A percentile compares a stretch with the other conserved stretches of the same genome.
Conservation (phyloP, 1,139 yeast species). For the Debaryomycetaceae sp. region DNA sequence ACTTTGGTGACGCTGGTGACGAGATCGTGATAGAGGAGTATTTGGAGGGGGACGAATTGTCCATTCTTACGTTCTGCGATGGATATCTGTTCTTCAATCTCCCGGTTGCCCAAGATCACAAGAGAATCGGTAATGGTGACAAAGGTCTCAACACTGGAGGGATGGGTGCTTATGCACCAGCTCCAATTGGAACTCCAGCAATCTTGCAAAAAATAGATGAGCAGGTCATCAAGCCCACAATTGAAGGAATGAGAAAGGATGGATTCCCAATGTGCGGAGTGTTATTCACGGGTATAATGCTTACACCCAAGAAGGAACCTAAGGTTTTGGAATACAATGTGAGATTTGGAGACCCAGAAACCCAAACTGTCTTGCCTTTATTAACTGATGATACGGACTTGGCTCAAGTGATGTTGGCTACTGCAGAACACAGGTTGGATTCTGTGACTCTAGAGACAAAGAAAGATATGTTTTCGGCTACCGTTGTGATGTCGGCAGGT, state of each 20-base stretch:
- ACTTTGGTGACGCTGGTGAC: conserved; percentile 92
- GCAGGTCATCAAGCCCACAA: conserved; percentile 80
- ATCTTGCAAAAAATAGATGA: conserved; percentile 67
- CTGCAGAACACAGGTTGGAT: conserved; percentile 93
- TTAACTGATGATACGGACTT: conserved; percentile 80
- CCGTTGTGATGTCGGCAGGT: conserved; percentile 95
- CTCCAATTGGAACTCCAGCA: conserved; percentile 80
- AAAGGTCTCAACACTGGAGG: conserved; percentile 97
- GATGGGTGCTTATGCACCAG: conserved; percentile 99
- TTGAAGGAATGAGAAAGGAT: conserved; percentile 95
- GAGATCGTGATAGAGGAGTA: conserved; percentile 96
- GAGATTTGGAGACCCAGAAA: conserved; percentile 98
- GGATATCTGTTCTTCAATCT: conserved; percentile 89
- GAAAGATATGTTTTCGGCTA: conserved; percentile 67
- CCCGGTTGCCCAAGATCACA: conserved; percentile 98
- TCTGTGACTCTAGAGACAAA: conserved; percentile 66
- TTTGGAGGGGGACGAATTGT: conserved; percentile 94
- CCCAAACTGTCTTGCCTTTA: conserved; percentile 92
- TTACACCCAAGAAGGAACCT: conserved; percentile 75
- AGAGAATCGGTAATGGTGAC: conserved; percentile 91
- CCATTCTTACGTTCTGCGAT: conserved; percentile 88
- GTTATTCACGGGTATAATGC: conserved; percentile 94
- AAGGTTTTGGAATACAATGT: conserved; percentile 96
- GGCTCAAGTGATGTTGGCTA: conserved; percentile 88
- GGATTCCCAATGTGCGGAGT: conserved; percentile 96